A percentile compares a stretch with the other conserved stretches of the same genome.
Evolutionary conservation across 2,329 filamentous ascomycete genomes (phyloP).

Genomic region (Fonsecaea monophora): DNA sequence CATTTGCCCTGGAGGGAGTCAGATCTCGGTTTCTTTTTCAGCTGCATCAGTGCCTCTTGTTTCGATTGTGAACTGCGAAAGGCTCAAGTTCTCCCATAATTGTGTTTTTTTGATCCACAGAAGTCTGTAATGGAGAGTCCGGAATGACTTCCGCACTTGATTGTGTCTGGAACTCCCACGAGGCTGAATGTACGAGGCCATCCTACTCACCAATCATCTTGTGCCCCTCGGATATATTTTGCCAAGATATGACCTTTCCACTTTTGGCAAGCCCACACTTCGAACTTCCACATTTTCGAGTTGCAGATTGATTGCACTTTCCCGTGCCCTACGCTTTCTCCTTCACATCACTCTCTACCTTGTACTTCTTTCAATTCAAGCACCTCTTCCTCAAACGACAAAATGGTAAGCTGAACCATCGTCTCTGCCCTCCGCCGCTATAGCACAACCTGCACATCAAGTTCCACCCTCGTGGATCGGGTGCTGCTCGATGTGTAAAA

Average conservation of each 20-base stretch:
- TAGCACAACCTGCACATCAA: constrained; percentile 4
- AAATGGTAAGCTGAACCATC: constrained; percentile 35
- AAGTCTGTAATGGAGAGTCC: no score
- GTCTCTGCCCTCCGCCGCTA: constrained; percentile 11
- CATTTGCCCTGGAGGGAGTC: not conserved
- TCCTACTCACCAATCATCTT: not conserved
- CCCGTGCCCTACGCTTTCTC: constrained; percentile 4
- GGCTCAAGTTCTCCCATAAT: not conserved
- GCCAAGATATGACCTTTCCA: constrained; percentile 23
- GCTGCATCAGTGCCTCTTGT: not conserved
- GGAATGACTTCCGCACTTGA: not conserved
- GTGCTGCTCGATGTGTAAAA: constrained; percentile 16
- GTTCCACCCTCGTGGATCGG: constrained; percentile 2
- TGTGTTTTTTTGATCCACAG: not conserved
- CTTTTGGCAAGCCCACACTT: constrained; percentile 16
- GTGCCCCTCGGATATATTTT: not conserved
- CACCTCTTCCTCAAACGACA: constrained; percentile 12
- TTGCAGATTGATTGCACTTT: constrained; percentile 20
- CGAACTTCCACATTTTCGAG: constrained; percentile 19
- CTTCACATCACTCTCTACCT: not conserved
- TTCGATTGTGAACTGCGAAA: not conserved
- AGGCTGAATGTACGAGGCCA: not conserved
- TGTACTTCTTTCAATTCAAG: constrained; percentile 6
- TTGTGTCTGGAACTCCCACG: no score
- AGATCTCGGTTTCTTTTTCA: not conserved